Base-by-base conservation (phyloP, 768 basidiomycete genomes). In the Suillus fuscotomentosus region DNA sequence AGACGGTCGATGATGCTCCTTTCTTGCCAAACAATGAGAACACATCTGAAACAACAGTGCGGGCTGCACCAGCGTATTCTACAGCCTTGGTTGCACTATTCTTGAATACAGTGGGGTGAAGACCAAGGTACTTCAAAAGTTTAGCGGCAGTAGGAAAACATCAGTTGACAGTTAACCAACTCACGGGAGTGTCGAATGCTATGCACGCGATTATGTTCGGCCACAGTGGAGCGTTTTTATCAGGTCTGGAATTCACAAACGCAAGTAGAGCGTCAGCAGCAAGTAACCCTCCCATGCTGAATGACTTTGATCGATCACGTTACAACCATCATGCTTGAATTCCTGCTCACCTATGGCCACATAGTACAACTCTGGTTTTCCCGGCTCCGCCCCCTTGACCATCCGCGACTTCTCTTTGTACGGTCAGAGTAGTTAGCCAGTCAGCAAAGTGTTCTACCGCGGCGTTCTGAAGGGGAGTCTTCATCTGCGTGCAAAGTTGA, bases 261-360 rank as follows among this genome's bases (percentile, higher is more conserved):
- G 88, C 90, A 34, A 89, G 75, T 38, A 95, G 76, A 5, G 91
- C 86, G 70, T 98, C 96, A 2, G 95, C 93, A 34, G 90, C 90
- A 3, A 98, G 82, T 24, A 97, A 78, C 3, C 95, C 95, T 24
- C 95, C 95, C 95, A 97, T 97, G 72, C 95, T 96, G 69, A 17
- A 51, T 50, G 57, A 63, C n/a, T 57, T 38, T 4, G 41, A 34
- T 41, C 47, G 41, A 34, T 65, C 27, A 62, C 14, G 31, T 64
- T 47, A 36, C n/a, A n/a, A 36, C 6, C 8, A 36, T 24, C 42
- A 53, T 10, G 43, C 20, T 36, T 7, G 50, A 36, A 36, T 34
- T 14, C 24, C 9, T 50, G 69, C 81, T 53, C 64, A 88, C 92
- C 92, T 94, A 72, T 97, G 95, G 5, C 95, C 95, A 72, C 95